Base-by-base conservation (phyloP, 1,284 basidiomycete species). In the Cutaneotrichosporon mucoides region DNA sequence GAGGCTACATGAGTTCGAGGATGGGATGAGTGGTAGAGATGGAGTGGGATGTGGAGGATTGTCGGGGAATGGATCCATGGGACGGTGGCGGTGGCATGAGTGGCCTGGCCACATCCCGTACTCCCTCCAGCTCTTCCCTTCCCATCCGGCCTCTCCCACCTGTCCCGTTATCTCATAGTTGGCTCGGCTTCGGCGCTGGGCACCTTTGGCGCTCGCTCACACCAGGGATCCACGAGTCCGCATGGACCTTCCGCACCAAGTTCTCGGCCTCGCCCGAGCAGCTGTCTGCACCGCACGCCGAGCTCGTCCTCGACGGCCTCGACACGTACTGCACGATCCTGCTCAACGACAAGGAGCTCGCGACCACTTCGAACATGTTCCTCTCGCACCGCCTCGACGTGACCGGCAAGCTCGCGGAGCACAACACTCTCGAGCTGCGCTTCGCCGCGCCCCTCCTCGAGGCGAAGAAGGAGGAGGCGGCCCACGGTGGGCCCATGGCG, bases 231-330 rank as follows among this genome's bases (percentile, higher is more conserved):
- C 90, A 89, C 33, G 91, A 94, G 76, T 82, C 83, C 9, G 84
- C 87, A 45, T 95, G 92, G 92, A 79, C 81, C n/a, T 95, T 94
- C 81, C 86, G 83, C 69, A 87, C 85, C 8, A 79, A 73, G 1
- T 88, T 94, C 69, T 64, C 76, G 8, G 79, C 85, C n/a, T 78
- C 79, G 1, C 76, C 82, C 10, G 74, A 75, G 33, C 82, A 86
- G 53, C 71, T 85, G 11, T 65, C 70, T 4, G 72, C 79, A 5
- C 66, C 79, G 4, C 15, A 65, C 15, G 79, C 82, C 34, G 90
- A 94, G 70, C 79, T 95, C 33, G 81, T 92, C 7, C 91, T 93
- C 63, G 90, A 92, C 13, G 92, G 92, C 10, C 78, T 95, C 33
- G 92, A 95, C 74, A 94, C 92, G 0, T 93, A 90, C 73, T 86